A percentile compares a stretch with the other conserved stretches of the same genome.
Evolutionary conservation across 2,329 filamentous ascomycete genomes (phyloP).

Genomic region (Fusarium dimerum): DNA sequence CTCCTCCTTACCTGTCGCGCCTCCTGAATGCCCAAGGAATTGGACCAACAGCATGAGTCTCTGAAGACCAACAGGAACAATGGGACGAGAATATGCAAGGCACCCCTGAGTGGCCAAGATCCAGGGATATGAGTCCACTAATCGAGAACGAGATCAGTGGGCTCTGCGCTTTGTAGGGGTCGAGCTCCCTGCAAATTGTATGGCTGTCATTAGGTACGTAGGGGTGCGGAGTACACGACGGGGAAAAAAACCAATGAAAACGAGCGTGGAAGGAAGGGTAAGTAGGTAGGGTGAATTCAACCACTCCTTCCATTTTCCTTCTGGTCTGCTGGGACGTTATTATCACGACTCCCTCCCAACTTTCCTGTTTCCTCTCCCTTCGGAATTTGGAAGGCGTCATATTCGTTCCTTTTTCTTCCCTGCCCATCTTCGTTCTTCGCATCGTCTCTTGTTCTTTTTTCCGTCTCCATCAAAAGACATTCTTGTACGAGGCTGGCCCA

Average conservation of each 20-base stretch:
- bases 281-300: neutral
- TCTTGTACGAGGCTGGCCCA: constrained; percentile 18
- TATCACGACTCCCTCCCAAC: constrained; percentile 23
- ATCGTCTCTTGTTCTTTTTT: constrained; percentile 10
- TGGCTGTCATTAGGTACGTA: no score
- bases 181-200: neutral
- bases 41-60: neutral
- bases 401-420: constrained; percentile 16
- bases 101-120: neutral
- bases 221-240: no score
- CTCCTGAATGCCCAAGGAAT: neutral
- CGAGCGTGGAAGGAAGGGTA: neutral
- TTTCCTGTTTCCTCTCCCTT: neutral
- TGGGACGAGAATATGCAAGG: constrained; percentile 10
- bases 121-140: neutral
- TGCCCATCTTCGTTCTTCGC: neutral
- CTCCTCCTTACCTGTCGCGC: neutral
- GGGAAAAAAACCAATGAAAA: neutral
- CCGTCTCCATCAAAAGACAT: constrained; percentile 14
- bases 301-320: neutral
- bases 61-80: neutral
- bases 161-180: neutral
- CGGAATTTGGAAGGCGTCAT: constrained; percentile 7
- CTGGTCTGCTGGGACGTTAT: constrained; percentile 14
- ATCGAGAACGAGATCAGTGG: neutral